A percentile compares a stretch with the other conserved stretches of the same genome.
These are phyloP conservation scores for Alnus rubra DNA, from an alignment of 306 rosid species.

Conservation along the genomic window DNA sequence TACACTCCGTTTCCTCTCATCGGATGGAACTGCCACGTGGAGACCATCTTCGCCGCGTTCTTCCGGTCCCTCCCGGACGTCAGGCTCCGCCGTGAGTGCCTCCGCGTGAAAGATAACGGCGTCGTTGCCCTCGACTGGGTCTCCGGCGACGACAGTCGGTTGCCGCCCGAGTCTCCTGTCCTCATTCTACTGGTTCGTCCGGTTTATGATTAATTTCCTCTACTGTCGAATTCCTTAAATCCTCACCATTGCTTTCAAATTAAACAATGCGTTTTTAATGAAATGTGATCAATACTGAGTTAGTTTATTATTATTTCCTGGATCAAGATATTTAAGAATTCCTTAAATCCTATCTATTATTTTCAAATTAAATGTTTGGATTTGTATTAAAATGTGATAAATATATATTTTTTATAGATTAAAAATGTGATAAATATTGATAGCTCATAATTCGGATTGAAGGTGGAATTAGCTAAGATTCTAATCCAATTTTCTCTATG, in stretches of 20 bases:
- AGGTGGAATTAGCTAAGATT: too few species aligned
- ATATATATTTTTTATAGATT: too few species aligned
- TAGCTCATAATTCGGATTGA: too few species aligned
- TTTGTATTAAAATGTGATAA: too few species aligned
- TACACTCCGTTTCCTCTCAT: slow-evolving; percentile 58
- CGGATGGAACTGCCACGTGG: slow-evolving; percentile 67
- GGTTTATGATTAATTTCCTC: not conserved
- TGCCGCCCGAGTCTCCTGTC: slow-evolving; percentile 61
- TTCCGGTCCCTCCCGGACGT: slow-evolving; percentile 61
- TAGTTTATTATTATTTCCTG: too few species aligned
- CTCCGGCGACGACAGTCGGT: slow-evolving; percentile 50
- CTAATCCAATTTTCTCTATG: not conserved
- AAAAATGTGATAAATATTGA: too few species aligned
- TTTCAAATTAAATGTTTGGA: not conserved
- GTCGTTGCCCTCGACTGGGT: slow-evolving; percentile 88
- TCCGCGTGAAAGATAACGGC: slow-evolving; percentile 62
- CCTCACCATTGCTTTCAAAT: too few species aligned
- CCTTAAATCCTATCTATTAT: not conserved
- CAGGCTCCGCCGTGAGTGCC: slow-evolving; percentile 71
- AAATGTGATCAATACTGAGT: too few species aligned
- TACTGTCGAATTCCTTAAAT: too few species aligned
- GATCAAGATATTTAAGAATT: too few species aligned
- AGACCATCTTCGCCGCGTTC: slow-evolving; percentile 82
- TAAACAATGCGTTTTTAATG: too few species aligned
- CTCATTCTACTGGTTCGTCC: slow-evolving; percentile 75